Base-by-base conservation (phyloP, 768 basidiomycete species). In the Paxillus rubicundulus region DNA sequence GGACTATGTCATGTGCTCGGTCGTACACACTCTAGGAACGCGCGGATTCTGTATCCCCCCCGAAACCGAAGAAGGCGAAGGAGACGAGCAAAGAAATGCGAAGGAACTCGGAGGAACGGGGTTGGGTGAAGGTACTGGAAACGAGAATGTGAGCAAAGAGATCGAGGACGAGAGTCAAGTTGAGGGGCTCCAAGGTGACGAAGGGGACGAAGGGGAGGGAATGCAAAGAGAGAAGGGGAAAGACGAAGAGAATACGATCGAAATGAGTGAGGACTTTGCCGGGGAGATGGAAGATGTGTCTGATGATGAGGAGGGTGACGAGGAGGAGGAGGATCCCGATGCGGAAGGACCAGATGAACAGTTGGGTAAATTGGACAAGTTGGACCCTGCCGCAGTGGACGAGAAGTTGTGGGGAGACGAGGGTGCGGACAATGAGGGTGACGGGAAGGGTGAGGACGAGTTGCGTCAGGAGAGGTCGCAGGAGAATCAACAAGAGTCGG, bases 371-470 rank as follows among this genome's bases (percentile, higher is more conserved):
- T 72, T 98, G 30, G 92, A 96, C 70, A 80, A 84, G 2, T 74
- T 80, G 16, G 96, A 98, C 71, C 87, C 91, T 9, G 77, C 82
- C 21, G 85, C 86, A 0, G 81, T 97, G 14, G 96, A 98, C 64
- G 96, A 99, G 73, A 98, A 98, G 73, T 75, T 99, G 59, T 98
- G 97, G 96, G 93, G 89, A 17, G 90, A 95, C 56, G 87, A 96
- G 59, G 69, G 75, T 45, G 81, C 81, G 12, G 77, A 82, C 4
- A 75, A 80, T 24, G 77, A 82, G n/a, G 44, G 49, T 45, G 64
- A 77, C 13, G 71, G 77, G 18, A 68, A 76, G n/a, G 70, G 69
- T 24, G 77, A 84, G 41, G 79, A 82, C 42, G 82, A 84, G 64
- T 72, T 78, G 20, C 73, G 83, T 50, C 72, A 88, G 56, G 84